A percentile compares a stretch with the other conserved stretches of the same genome.
phyloP scores from a whole-genome alignment of 1,284 basidiomycete species.

The Boletellus dicymbophilus region DNA sequence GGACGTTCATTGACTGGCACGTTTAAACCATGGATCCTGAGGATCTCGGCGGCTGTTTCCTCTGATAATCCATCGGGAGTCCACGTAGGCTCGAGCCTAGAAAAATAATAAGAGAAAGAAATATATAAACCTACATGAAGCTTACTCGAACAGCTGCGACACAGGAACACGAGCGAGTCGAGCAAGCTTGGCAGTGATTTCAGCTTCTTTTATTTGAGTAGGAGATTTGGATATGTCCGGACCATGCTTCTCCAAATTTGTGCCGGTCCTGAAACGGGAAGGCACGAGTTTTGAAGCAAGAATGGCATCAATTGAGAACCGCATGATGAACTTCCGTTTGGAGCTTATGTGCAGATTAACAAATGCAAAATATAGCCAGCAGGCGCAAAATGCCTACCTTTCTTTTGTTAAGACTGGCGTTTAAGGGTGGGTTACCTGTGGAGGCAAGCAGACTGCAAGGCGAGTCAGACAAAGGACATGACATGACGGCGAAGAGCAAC shows the following conservation, averaged over 20 bases:
- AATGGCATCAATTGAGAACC: conserved; percentile 20
- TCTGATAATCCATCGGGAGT: conserved; percentile 24
- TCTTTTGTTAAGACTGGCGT: conserved; percentile 13
- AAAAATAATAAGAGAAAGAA: neutral
- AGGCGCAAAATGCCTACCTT: conserved; percentile 14
- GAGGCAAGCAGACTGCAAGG: conserved; percentile 24
- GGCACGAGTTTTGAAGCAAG: conserved; percentile 25
- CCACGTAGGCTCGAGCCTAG: conserved; percentile 32
- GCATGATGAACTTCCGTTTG: conserved; percentile 20
- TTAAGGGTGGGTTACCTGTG: conserved; percentile 36
- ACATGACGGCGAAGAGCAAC: conserved; percentile 10
- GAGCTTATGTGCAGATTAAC: conserved; percentile 18
- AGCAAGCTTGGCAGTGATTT: conserved; percentile 23
- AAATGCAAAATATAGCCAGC: neutral
- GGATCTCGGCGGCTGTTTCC: conserved; percentile 21
- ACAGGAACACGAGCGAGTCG: conserved; percentile 28
- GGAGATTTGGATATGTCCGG: conserved; percentile 27
- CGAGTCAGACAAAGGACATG: conserved; percentile 4
- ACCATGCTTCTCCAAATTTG: conserved; percentile 26
- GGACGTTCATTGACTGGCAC: conserved; percentile 31
- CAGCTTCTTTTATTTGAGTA: conserved; percentile 20
- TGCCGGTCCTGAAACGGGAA: conserved; percentile 19
- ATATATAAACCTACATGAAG: neutral
- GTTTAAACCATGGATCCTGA: conserved; percentile 25
- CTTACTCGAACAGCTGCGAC: conserved; percentile 25